Percentiles rank a stretch among this genome's conserved stretches.
Evolutionary conservation across 352 stramenopile genomes (phyloP).

Genomic region (Phytophthora boehmeriae): DNA sequence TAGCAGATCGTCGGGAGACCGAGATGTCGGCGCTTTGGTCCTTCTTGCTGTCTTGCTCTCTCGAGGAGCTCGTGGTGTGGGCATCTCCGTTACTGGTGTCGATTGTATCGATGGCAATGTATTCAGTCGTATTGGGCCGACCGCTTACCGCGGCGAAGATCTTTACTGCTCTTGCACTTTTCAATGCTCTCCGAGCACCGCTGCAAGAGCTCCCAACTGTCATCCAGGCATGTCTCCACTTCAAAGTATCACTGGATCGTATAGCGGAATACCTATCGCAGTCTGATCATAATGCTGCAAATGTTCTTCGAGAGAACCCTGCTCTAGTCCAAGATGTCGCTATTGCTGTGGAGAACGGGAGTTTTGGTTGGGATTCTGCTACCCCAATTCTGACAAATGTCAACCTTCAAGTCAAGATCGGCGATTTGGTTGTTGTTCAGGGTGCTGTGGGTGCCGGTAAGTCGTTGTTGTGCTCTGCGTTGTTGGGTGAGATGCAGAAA

Average conservation of each 20-base stretch:
- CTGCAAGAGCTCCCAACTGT: conserved; percentile 29
- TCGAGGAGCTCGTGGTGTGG: conserved; percentile 58
- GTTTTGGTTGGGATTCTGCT: conserved; percentile 30
- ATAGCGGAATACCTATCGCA: conserved; percentile 32
- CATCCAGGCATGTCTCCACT: conserved; percentile 32
- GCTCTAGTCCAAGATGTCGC: conserved; percentile 19
- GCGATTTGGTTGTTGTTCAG: conserved; percentile 40
- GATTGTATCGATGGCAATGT: conserved; percentile 48
- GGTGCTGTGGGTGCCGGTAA: conserved; percentile 42
- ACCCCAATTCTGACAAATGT: conserved; percentile 24
- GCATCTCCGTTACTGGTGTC: conserved; percentile 50
- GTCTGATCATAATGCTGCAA: conserved; percentile 10
- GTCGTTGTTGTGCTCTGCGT: conserved; percentile 35
- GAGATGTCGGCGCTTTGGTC: conserved; percentile 86
- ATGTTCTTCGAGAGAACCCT: conserved; percentile 7
- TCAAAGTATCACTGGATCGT: conserved; percentile 27
- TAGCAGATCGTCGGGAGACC: conserved; percentile 47
- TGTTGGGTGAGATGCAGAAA: conserved; percentile 80
- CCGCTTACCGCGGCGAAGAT: conserved; percentile 42
- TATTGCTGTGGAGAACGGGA: conserved; percentile 24
- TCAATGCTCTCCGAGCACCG: conserved; percentile 40
- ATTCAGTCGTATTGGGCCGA: conserved; percentile 35
- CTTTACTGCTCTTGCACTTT: conserved; percentile 54
- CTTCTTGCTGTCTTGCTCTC: conserved; percentile 61
- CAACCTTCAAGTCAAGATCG: conserved; percentile 27